phyloP scores from a whole-genome alignment of 2,329 filamentous ascomycete species.

The Passalora sequoiae region DNA sequence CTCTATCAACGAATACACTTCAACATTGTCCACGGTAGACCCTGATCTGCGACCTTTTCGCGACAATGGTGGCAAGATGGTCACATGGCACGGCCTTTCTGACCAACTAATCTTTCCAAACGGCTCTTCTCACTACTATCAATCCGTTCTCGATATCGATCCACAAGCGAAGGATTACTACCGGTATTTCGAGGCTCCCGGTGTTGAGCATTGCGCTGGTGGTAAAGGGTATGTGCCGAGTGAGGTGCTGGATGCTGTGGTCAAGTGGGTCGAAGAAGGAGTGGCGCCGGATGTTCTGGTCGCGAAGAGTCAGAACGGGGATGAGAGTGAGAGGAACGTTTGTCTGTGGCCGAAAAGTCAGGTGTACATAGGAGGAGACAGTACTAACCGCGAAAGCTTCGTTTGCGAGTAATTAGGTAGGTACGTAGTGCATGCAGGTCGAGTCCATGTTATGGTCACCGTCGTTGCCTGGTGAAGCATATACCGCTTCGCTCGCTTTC shows the following conservation, averaged over 20 bases:
- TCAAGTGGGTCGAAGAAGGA: constrained; percentile 31
- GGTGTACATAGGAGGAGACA: constrained; percentile 15
- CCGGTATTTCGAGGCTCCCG: constrained; percentile 39
- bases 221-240: constrained; percentile 28
- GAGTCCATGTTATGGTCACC: not conserved
- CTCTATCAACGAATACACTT: constrained; percentile 29
- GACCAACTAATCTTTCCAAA: constrained; percentile 37
- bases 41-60: constrained; percentile 38
- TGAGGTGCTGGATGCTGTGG: constrained; percentile 17
- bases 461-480: too few relatives aligned
- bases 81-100: constrained; percentile 41
- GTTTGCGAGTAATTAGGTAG: constrained; percentile 2
- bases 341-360: constrained; percentile 19
- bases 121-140: constrained; percentile 37
- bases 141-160: constrained; percentile 29
- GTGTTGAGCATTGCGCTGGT: constrained; percentile 35
- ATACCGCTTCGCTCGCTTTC: too few relatives aligned
- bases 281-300: not conserved
- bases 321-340: constrained; percentile 2
- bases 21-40: constrained; percentile 36
- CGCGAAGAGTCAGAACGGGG: not conserved
- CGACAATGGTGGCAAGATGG: constrained; percentile 38
- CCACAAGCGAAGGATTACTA: constrained; percentile 32
- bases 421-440: not conserved
- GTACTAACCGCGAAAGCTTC: constrained; percentile 8